Conservation (phyloP, 345 rosid genomes). For the Salix brachista region DNA sequence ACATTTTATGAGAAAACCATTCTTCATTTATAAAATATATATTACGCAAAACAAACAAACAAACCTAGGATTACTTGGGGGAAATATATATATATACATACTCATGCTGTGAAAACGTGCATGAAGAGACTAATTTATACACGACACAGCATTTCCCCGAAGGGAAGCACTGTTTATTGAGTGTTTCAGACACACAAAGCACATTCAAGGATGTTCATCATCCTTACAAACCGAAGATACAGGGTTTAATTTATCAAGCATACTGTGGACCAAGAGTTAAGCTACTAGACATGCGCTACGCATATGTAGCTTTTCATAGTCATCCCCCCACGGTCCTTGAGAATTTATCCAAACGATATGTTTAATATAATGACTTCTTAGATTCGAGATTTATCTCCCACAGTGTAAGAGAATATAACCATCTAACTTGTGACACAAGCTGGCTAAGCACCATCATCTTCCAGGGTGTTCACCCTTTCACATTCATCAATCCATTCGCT, state of each 20-base stretch:
- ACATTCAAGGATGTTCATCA: neutral
- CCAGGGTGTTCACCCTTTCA: constrained; percentile 20
- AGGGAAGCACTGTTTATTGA: neutral
- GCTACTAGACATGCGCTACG: neutral
- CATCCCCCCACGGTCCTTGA: neutral
- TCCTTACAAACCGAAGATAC: neutral
- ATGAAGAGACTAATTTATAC: neutral
- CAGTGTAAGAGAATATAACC: neutral
- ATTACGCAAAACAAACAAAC: no score
- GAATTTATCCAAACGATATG: neutral
- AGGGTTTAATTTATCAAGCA: neutral
- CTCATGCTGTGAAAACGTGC: neutral
- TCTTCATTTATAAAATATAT: no score
- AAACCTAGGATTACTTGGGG: no score
- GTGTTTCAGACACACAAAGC: neutral
- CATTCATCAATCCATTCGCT: constrained; percentile 99
- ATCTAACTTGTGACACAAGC: neutral
- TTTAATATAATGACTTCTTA: neutral
- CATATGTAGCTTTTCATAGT: neutral
- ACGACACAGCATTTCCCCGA: neutral
- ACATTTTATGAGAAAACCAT: no score
- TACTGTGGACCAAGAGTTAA: neutral
- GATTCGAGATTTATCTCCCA: neutral
- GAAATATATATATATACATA: neutral
- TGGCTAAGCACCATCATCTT: constrained; percentile 16